Base-by-base conservation (phyloP, 164 flowering plant species). In the Kingdonia uniflora region DNA sequence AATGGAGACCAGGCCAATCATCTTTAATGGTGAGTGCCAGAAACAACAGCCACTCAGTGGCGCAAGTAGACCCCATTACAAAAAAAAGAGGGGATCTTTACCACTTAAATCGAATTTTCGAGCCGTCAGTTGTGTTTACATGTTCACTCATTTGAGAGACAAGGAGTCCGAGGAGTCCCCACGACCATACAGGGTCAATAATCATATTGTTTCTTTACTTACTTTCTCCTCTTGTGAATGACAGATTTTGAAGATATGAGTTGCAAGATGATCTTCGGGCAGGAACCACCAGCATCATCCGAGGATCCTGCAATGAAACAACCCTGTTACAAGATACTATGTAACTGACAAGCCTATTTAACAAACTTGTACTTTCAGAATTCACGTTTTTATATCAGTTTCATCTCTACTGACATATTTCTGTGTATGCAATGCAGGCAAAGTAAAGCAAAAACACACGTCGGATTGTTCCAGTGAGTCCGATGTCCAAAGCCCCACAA, bases 221-320 rank as follows among this genome's bases (percentile, higher is more conserved):
- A 4, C 35, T 41, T 14, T 38, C 23, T 20, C 1, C 45, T 43
- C 21, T 41, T 24, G 6, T 16, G 1, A 39, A 2, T 47, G 75
- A 69, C 80, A 94, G 99, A 94, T 74, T 94, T 89, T 66, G 97
- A 94, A 17, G 97, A 94, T 58, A 85, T 86, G 97, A 94, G 99
- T 53, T 94, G 99, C 45, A 79, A 87, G 40, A 85, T 94, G 87
- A 76, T 80, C 55, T 89, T 76, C 59, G 97, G 99, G 12, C 75
- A 79, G 59, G 78, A 81, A 2, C 96, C 99, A 57, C 92, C 89
- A 8, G 70, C 68, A 24, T 49, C 68, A 20, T 25, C 46, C 1
- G 73, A 79, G 22, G 99, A 94, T 72, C 90, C 96, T 48, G 97
- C 84, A 42, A 51, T 84, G 20, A 74, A 68, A 24, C 92, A 87